Evolutionary conservation across 176 grass and related monocot species (phyloP), one percentile per base, ranked within the genome.

Genomic region (Musa itinerans): DNA sequence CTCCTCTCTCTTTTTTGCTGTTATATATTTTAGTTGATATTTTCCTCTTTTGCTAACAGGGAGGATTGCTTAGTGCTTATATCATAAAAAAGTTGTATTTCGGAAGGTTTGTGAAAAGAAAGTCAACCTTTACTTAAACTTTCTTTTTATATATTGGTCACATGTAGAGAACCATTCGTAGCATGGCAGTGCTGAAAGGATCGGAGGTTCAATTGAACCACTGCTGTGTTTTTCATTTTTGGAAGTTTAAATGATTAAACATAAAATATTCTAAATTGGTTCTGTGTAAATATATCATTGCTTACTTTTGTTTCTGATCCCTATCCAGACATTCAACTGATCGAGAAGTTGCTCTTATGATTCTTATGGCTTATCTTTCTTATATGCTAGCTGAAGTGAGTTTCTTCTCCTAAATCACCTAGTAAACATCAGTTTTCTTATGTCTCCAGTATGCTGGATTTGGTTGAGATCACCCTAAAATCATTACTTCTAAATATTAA

Each of bases 371-470:
- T 78, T 96, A 96, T 84, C 81, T 96, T 55, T 90, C 93, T 22
- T 96, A 92, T 80, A 96, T 96, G 87, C 57, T 96, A 53, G 89
- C 93, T 59, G 93, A 96, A 83, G 93, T 96, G 74, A 90, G 87
- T 11, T 78, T 34, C 50, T 13, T 83, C 54, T 70, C 69, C 64
- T 22, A 77, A 69, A 57, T 72, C n/a, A 11, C 25, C 66, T 50
- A 59, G 11, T 29, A 62, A 51, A 63, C 26, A 22, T 14, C 58
- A 6, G 16, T 1, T 81, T 77, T 59, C 77, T 49, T 76, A 20
- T 56, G 69, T 26, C 56, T 76, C 17, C 43, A 54, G 62, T 54
- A 77, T 86, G 65, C 56, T 62, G 12, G 8, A 73, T 57, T 51
- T 79, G 73, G 74, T 10, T 34, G 25, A 48, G 11, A 10, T 74